Conservation (phyloP, 2,329 filamentous ascomycete genomes). For the Aspergillus fructus region DNA sequence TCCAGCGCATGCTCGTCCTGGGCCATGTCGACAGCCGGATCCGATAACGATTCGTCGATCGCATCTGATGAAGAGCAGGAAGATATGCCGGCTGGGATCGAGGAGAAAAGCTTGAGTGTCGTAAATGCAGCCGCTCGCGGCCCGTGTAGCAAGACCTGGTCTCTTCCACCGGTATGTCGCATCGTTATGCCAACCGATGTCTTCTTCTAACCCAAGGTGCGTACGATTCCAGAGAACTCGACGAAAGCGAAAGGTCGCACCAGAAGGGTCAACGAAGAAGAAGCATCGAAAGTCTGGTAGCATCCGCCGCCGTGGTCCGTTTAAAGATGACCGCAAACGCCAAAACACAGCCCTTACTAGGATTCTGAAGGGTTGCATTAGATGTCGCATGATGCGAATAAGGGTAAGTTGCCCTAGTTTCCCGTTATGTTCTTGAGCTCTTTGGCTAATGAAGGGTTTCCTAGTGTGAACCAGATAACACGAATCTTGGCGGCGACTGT, state of each 20-base stretch:
- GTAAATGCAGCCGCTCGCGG: not conserved
- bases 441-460: not conserved
- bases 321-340: slow-evolving; percentile 13
- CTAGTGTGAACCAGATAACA: slow-evolving; percentile 10
- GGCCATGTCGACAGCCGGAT: slow-evolving; percentile 3
- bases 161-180: slow-evolving; percentile 12
- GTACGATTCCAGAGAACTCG: slow-evolving; percentile 6
- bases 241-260: slow-evolving; percentile 6
- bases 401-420: not conserved
- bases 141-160: slow-evolving; percentile 13
- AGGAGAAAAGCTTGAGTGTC: not conserved
- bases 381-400: slow-evolving; percentile 15
- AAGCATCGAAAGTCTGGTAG: slow-evolving; percentile 4
- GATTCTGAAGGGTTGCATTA: slow-evolving; percentile 10
- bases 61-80: slow-evolving; percentile 8
- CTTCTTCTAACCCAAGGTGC: not conserved
- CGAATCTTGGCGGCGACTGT: slow-evolving; percentile 7
- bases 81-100: not conserved
- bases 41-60: slow-evolving; percentile 10
- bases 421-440: not conserved
- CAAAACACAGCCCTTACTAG: slow-evolving; percentile 12
- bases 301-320: slow-evolving; percentile 11
- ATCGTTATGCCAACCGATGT: not conserved
- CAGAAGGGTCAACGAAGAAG: slow-evolving; percentile 2
- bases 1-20: slow-evolving; percentile 8